These are phyloP conservation scores for Leishmania amazonensis DNA, from an alignment of 208 protist species.

Conservation along the genomic window DNA sequence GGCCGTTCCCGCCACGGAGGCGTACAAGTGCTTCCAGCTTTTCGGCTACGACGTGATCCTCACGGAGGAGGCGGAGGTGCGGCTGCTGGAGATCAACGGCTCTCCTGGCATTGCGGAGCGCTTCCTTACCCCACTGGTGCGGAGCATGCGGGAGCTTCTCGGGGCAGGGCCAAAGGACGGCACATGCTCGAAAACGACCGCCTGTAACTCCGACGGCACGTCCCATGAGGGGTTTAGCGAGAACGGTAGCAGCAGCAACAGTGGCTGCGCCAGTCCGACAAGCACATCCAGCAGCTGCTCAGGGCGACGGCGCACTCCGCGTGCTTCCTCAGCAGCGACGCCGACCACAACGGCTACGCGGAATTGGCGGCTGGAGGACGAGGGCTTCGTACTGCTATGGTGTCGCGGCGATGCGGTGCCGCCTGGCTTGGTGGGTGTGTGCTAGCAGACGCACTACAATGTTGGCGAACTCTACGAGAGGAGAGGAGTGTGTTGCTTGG, in stretches of 20 bases:
- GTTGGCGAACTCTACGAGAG: not conserved
- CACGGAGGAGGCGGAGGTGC: slow-evolving; percentile 66
- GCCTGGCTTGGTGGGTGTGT: slow-evolving; percentile 33
- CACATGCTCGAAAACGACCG: not conserved
- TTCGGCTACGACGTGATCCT: slow-evolving; percentile 92
- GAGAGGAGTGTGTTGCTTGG: not conserved
- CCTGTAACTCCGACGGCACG: slow-evolving; percentile 1
- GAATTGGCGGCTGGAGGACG: slow-evolving; percentile 55
- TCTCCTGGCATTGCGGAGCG: slow-evolving; percentile 80
- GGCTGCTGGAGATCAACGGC: slow-evolving; percentile 91
- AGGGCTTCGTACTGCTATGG: slow-evolving; percentile 75
- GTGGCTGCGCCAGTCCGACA: not conserved
- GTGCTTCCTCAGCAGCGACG: not conserved
- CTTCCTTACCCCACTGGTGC: slow-evolving; percentile 60
- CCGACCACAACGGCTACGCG: slow-evolving; percentile 11
- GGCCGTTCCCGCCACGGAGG: slow-evolving; percentile 48
- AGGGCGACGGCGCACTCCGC: not conserved
- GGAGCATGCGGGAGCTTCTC: slow-evolving; percentile 47
- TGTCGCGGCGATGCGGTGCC: slow-evolving; percentile 61
- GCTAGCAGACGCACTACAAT: not conserved
- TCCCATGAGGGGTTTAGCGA: slow-evolving; percentile 3
- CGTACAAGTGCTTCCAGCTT: slow-evolving; percentile 87
- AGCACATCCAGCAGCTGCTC: not conserved
- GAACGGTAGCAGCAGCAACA: slow-evolving; percentile 5
- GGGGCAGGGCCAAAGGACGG: slow-evolving; percentile 22